A percentile compares a stretch with the other conserved stretches of the same genome.
Evolutionary conservation across 2,329 filamentous ascomycete genomes (phyloP).

Genomic region (Calonectria fujianensis): DNA sequence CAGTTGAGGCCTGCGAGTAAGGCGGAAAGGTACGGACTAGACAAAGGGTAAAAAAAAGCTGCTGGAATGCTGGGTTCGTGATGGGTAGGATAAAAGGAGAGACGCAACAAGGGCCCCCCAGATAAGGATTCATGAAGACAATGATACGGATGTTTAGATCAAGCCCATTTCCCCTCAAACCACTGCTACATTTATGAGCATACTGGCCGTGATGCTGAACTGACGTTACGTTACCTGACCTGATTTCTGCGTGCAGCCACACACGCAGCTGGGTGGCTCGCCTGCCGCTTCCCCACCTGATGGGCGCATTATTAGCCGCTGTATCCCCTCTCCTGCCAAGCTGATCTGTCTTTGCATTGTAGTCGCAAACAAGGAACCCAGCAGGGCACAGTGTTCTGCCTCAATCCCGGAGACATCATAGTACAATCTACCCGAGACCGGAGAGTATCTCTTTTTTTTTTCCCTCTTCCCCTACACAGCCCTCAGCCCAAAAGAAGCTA

Average conservation of each 20-base stretch:
- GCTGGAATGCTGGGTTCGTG: conserved; percentile 10
- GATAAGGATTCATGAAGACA: conserved; percentile 31
- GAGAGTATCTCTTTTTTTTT: neutral
- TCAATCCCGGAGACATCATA: conserved; percentile 39
- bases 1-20: conserved; percentile 58
- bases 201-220: conserved; percentile 33
- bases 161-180: neutral
- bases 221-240: conserved; percentile 50
- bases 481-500: conserved; percentile 41
- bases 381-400: conserved; percentile 33
- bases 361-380: conserved; percentile 28
- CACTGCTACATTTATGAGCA: conserved; percentile 19
- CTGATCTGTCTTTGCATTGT: conserved; percentile 28
- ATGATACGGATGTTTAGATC: conserved; percentile 23
- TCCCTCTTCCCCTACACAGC: conserved; percentile 16
- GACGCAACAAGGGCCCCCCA: conserved; percentile 2
- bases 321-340: conserved; percentile 30
- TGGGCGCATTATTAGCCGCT: conserved; percentile 41
- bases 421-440: conserved; percentile 31
- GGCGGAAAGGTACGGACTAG: neutral
- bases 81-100: conserved; percentile 12
- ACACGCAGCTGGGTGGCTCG: conserved; percentile 40
- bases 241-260: conserved; percentile 31
- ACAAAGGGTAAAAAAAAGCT: neutral
- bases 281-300: conserved; percentile 48